Conservation (phyloP, 2,329 filamentous ascomycete species). For the Stylonectria norvegica region DNA sequence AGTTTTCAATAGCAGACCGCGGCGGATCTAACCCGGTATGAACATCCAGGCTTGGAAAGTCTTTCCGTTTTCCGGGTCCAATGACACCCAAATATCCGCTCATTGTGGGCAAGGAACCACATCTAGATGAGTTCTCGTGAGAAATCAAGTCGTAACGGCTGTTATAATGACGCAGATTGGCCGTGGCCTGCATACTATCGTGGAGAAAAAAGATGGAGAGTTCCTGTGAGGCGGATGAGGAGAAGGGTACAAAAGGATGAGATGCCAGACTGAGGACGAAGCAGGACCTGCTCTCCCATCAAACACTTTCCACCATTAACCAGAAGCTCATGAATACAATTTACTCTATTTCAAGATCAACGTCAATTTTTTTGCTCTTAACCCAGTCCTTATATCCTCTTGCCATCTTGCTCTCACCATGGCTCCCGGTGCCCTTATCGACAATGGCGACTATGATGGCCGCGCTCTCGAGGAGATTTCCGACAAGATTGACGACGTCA, state of each 20-base stretch:
- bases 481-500: constrained; percentile 49
- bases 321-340: neutral
- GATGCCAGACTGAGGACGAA: constrained; percentile 4
- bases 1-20: constrained; percentile 1
- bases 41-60: constrained; percentile 18
- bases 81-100: constrained; percentile 20
- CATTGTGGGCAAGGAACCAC: constrained; percentile 13
- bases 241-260: constrained; percentile 14
- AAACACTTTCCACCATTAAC: neutral
- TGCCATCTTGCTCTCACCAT: constrained; percentile 17
- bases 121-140: constrained; percentile 14
- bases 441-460: constrained; percentile 22
- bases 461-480: constrained; percentile 47
- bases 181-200: constrained; percentile 10
- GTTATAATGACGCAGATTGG: constrained; percentile 23
- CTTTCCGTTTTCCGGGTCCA: constrained; percentile 16
- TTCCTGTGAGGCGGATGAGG: constrained; percentile 3
- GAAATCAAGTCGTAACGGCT: constrained; percentile 17
- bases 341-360: neutral
- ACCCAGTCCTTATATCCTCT: neutral
- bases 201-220: constrained; percentile 18
- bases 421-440: constrained; percentile 24
- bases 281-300: neutral
- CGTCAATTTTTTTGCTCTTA: neutral
- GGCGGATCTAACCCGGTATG: constrained; percentile 23